Evolutionary conservation across 2,329 filamentous ascomycete genomes (phyloP).

Genomic region (Elsinoe perseae): DNA sequence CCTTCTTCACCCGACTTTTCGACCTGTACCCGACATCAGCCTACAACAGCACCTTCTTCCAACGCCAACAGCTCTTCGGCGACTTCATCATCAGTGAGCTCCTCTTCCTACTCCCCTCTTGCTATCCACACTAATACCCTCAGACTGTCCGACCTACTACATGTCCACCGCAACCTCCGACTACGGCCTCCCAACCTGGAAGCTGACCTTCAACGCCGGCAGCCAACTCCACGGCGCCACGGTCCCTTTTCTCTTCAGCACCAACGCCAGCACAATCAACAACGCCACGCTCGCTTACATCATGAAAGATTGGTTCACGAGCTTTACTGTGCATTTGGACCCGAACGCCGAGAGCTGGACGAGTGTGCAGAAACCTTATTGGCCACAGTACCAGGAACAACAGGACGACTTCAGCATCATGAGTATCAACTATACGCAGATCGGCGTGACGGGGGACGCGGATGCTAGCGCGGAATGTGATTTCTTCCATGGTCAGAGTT

Average conservation of each 20-base stretch:
- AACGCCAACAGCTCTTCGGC: slow-evolving; percentile 34
- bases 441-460: slow-evolving; percentile 20
- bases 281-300: slow-evolving; percentile 30
- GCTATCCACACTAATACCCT: neutral
- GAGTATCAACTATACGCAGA: slow-evolving; percentile 23
- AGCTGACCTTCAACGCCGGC: slow-evolving; percentile 32
- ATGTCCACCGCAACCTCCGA: slow-evolving; percentile 31
- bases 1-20: slow-evolving; percentile 35
- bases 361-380: slow-evolving; percentile 23
- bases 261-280: slow-evolving; percentile 15
- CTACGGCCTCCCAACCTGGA: slow-evolving; percentile 25
- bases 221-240: slow-evolving; percentile 29
- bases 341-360: slow-evolving; percentile 28
- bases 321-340: slow-evolving; percentile 30
- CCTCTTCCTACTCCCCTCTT: neutral
- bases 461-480: slow-evolving; percentile 23
- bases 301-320: slow-evolving; percentile 30
- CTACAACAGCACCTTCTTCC: slow-evolving; percentile 34
- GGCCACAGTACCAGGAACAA: slow-evolving; percentile 25
- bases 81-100: slow-evolving; percentile 36
- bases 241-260: slow-evolving; percentile 12
- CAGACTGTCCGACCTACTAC: slow-evolving; percentile 30
- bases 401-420: slow-evolving; percentile 19
- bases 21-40: slow-evolving; percentile 31
- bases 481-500: slow-evolving; percentile 23